A percentile compares a stretch with the other conserved stretches of the same genome.
These are phyloP conservation scores for Yarrowia porcina DNA, from an alignment of 805 yeast genomes.

Conservation along the genomic window DNA sequence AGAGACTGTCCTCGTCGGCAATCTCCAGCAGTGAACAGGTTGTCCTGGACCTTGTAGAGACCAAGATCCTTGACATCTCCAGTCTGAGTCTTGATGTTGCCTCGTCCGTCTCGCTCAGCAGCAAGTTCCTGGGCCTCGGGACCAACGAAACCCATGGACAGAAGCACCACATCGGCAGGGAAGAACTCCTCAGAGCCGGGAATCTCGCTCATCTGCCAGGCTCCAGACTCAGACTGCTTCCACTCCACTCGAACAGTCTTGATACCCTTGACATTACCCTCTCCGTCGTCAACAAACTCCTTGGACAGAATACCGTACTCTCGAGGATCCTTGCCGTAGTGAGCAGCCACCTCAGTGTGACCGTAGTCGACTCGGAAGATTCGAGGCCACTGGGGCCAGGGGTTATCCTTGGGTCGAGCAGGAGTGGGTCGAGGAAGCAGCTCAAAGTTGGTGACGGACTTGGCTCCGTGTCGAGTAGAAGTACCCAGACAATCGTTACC, in stretches of 20 bases:
- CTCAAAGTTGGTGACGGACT: slow-evolving; percentile 90
- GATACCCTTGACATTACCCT: slow-evolving; percentile 92
- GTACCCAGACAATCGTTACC: slow-evolving; percentile 99
- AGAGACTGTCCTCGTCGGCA: slow-evolving; percentile 98
- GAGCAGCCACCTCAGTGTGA: slow-evolving; percentile 89
- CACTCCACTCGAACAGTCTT: slow-evolving; percentile 97
- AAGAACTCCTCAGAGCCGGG: slow-evolving; percentile 92
- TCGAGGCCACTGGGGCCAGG: slow-evolving; percentile 99
- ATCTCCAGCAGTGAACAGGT: slow-evolving; percentile 94
- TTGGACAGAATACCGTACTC: slow-evolving; percentile 93
- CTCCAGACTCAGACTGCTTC: slow-evolving; percentile 92
- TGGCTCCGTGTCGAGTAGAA: slow-evolving; percentile 94
- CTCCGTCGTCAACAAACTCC: slow-evolving; percentile 92
- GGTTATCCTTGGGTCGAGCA: slow-evolving; percentile 86
- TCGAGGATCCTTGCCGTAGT: slow-evolving; percentile 96
- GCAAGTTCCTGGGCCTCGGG: slow-evolving; percentile 82
- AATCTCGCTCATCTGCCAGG: slow-evolving; percentile 98
- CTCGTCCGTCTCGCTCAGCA: slow-evolving; percentile 69
- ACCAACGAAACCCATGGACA: slow-evolving; percentile 97
- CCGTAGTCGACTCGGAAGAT: slow-evolving; percentile 97
- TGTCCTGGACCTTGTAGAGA: slow-evolving; percentile 68
- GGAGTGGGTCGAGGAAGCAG: slow-evolving; percentile 88
- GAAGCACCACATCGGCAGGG: slow-evolving; percentile 89
- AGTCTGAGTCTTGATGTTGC: slow-evolving; percentile 63
- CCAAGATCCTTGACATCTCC: slow-evolving; percentile 49